A percentile compares a stretch with the other conserved stretches of the same genome.
Evolutionary conservation across 2,329 filamentous ascomycete species (phyloP).

Genomic region (Aspergillus awamori): DNA sequence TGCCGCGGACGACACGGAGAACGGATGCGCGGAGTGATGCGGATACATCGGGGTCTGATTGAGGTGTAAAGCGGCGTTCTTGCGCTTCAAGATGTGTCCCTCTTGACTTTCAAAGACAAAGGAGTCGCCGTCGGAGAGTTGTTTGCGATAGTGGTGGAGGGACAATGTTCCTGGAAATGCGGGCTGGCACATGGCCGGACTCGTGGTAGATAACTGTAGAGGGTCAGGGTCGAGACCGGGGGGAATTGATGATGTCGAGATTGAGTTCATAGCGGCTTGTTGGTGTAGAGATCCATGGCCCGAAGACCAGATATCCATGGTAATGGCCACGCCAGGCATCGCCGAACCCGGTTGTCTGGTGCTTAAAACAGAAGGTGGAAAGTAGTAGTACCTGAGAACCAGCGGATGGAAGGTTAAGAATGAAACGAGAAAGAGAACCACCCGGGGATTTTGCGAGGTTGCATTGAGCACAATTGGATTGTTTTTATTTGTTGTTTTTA

Average conservation of each 20-base stretch:
- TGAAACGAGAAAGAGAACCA: not conserved
- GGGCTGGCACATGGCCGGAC: slow-evolving; percentile 9
- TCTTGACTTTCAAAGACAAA: slow-evolving; percentile 29
- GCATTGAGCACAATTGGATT: slow-evolving; percentile 5
- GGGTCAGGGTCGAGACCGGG: slow-evolving; percentile 6
- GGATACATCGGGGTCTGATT: slow-evolving; percentile 26
- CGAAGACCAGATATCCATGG: slow-evolving; percentile 13
- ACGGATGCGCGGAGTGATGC: slow-evolving; percentile 24
- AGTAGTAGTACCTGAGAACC: not conserved
- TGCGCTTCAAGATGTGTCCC: slow-evolving; percentile 37
- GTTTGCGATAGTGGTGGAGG: slow-evolving; percentile 42
- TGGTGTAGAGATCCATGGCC: slow-evolving; percentile 12
- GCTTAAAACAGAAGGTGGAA: not conserved
- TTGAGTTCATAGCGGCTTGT: slow-evolving; percentile 5
- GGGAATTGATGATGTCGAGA: slow-evolving; percentile 8
- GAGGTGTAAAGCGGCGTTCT: slow-evolving; percentile 37
- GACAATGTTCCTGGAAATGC: slow-evolving; percentile 24
- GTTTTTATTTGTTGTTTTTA: not conserved
- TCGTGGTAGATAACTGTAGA: slow-evolving; percentile 13
- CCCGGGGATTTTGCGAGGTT: not conserved
- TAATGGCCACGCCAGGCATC: slow-evolving; percentile 5
- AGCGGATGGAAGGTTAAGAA: not conserved
- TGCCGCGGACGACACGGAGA: slow-evolving; percentile 32
- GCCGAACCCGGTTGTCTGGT: not conserved
- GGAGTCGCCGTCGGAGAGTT: slow-evolving; percentile 32